Conservation (phyloP, 345 rosid genomes). For the Eucalyptus guilfoylei region DNA sequence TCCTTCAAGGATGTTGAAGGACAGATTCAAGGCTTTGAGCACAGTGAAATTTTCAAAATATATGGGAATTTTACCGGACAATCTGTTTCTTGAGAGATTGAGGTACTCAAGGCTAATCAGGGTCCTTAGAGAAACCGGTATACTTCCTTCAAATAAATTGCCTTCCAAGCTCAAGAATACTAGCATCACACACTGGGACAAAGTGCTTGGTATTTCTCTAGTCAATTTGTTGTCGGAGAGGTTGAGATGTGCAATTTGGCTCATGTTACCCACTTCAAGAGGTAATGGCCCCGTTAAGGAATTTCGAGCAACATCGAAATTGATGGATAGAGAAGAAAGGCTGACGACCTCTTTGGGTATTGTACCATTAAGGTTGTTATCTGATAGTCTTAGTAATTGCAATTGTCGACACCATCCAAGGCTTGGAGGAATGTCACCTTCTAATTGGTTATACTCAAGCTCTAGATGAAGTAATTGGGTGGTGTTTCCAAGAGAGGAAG, state of each 20-base stretch:
- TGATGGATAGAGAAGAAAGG: not conserved
- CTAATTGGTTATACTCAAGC: not conserved
- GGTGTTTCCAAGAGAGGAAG: not conserved
- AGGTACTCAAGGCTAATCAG: not conserved
- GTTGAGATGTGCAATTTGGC: fast-evolving
- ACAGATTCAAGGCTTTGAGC: not conserved
- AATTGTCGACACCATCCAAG: not conserved
- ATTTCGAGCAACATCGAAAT: not conserved
- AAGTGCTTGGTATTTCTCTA: not conserved
- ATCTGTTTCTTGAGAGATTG: not conserved
- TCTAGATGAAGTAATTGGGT: fast-evolving
- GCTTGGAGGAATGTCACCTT: not conserved
- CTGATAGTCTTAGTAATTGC: fast-evolving
- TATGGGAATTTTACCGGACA: not conserved
- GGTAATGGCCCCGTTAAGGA: fast-evolving
- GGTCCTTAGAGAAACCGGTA: not conserved
- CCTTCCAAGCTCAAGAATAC: not conserved
- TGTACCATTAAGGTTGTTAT: not conserved
- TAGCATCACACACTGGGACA: not conserved
- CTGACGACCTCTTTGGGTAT: not conserved
- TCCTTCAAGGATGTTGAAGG: not conserved
- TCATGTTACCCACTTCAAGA: not conserved
- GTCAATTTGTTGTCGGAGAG: not conserved
- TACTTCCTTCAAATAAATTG: not conserved
- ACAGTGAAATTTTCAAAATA: not conserved